Evolutionary conservation across 208 protist genomes (phyloP), one percentile per base, ranked within the genome.

Genomic region (Trypanosoma conorhini): DNA sequence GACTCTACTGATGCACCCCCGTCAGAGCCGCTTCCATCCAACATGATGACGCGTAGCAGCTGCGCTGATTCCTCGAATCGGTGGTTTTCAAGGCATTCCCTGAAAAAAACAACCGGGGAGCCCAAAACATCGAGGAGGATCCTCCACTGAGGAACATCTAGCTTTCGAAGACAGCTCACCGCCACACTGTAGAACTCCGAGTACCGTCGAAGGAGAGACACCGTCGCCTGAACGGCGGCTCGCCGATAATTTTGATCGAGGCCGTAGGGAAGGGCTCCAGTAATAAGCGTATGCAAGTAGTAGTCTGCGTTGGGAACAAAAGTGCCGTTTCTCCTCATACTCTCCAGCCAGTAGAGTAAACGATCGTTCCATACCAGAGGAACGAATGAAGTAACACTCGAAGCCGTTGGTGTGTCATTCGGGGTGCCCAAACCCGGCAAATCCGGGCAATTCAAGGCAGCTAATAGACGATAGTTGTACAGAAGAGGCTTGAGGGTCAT

Each of bases 111-210:
- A 40, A 82, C 56, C 5, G 89, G 83, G 24, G 79, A 73, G 30
- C 89, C 89, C 5, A 94, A 62, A 56, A 88, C 74, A 65, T 91
- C 86, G 21, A 90, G 67, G 48, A 94, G 57, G n/a, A 89, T 46
- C 38, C 67, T 75, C 81, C 81, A 92, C 26, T 77, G 74, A 13
- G 76, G 80, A 19, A 83, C 72, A 58, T 93, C 90, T 52, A 91
- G 74, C 74, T 92, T 96, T 56, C 90, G 90, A 64, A 93, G 56
- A 42, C 86, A 93, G 8, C 76, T 83, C 1, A 91, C 81, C 12
- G 89, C 76, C 10, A 96, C 74, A 52, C 74, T 61, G 71, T 91
- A 77, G 65, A 85, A 93, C 65, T 93, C 90, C 0, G 84, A 79
- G 68, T 89, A 93, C 62, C 77, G 79, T 54, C 82, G 80, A 55